phyloP scores from a whole-genome alignment of 352 stramenopile species.

The Phytophthora sp. region DNA sequence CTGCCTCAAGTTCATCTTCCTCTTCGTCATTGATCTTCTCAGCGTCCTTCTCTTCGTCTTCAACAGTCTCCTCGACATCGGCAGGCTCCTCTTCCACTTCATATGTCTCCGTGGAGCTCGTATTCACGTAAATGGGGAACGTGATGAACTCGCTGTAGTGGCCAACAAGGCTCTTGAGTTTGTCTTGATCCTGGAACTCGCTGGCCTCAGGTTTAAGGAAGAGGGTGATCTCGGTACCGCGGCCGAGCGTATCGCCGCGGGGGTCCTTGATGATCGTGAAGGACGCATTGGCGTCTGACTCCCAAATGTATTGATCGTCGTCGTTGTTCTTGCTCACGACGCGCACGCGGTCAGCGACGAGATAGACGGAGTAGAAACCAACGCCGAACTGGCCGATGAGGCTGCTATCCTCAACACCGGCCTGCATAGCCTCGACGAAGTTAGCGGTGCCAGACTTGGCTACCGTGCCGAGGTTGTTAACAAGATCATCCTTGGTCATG shows the following conservation, averaged over 20 bases:
- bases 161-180: constrained; percentile 95
- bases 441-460: constrained; percentile 99
- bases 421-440: constrained; percentile 97
- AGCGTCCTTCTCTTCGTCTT: constrained; percentile 62
- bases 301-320: constrained; percentile 99
- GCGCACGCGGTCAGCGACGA: constrained; percentile 95
- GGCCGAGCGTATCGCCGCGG: constrained; percentile 94
- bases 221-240: constrained; percentile 99
- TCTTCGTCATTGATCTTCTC: constrained; percentile 50
- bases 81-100: constrained; percentile 91
- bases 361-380: constrained; percentile 99
- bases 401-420: constrained; percentile 90
- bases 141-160: constrained; percentile 99
- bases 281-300: constrained; percentile 95
- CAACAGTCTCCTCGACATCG: constrained; percentile 52
- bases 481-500: constrained; percentile 99
- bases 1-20: constrained; percentile 75
- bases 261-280: constrained; percentile 98
- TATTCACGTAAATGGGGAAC: constrained; percentile 99
- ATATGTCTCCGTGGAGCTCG: constrained; percentile 91
- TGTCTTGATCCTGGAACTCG: constrained; percentile 95
- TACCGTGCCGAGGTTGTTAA: constrained; percentile 97
- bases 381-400: constrained; percentile 99
- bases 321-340: constrained; percentile 98
- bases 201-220: constrained; percentile 98